phyloP scores from a whole-genome alignment of 2,329 filamentous ascomycete species.

The Plectosphaerella plurivora region DNA sequence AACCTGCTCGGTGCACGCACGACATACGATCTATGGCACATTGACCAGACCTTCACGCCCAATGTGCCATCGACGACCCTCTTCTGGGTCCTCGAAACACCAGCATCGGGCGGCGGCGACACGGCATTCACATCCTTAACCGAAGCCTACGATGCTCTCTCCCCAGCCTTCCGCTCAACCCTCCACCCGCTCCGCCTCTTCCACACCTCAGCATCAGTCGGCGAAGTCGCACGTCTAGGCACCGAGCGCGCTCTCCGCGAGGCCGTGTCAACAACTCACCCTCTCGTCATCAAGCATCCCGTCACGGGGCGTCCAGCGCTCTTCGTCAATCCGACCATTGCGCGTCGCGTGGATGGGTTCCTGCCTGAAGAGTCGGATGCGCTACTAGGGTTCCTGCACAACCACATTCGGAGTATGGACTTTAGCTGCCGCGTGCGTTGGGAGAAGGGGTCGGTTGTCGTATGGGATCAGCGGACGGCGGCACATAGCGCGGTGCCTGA shows the following conservation, averaged over 20 bases:
- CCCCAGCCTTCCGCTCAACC: conserved; percentile 16
- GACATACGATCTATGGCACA: conserved; percentile 24
- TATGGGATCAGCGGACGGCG: conserved; percentile 21
- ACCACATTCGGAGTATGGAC: conserved; percentile 23
- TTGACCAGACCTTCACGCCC: conserved; percentile 26
- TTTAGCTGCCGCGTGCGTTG: conserved; percentile 22
- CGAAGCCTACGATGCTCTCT: conserved; percentile 21
- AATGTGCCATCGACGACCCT: conserved; percentile 25
- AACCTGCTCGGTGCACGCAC: conserved; percentile 19
- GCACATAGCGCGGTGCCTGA: conserved; percentile 23
- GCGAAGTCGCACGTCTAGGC: conserved; percentile 20
- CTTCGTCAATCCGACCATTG: conserved; percentile 24
- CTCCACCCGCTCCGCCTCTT: conserved; percentile 6
- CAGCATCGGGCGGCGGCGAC: conserved; percentile 18
- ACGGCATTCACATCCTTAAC: conserved; percentile 24
- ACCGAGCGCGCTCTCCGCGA: conserved; percentile 20
- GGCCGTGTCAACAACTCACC: conserved; percentile 21
- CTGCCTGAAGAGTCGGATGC: conserved; percentile 23
- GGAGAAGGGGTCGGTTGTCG: conserved; percentile 22
- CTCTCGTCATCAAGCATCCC: conserved; percentile 20
- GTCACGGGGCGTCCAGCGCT: conserved; percentile 19
- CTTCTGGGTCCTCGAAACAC: conserved; percentile 25
- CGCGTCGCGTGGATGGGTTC: conserved; percentile 20
- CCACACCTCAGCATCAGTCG: conserved; percentile 21
- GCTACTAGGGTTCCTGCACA: conserved; percentile 19